phyloP scores from a whole-genome alignment of 2,329 filamentous ascomycete species.

The Pseudogymnoascus sp. region DNA sequence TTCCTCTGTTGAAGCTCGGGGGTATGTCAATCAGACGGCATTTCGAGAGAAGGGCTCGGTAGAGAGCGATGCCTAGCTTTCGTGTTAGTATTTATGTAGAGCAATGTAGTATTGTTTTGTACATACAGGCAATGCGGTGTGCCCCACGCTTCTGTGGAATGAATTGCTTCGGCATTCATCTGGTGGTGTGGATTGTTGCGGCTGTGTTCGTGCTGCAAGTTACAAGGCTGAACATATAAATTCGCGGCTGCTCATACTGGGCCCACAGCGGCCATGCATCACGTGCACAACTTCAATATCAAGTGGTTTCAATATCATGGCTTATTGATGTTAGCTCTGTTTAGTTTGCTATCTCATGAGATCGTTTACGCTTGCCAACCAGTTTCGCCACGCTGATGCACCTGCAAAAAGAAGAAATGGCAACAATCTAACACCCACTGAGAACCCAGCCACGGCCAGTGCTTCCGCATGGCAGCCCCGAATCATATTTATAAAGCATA shows the following conservation, averaged over 20 bases:
- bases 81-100: background rate
- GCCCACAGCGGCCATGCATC: background rate
- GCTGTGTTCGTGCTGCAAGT: background rate
- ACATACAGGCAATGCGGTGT: conserved; percentile 44
- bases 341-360: conserved; percentile 8
- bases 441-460: conserved; percentile 1
- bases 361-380: conserved; percentile 12
- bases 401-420: conserved; percentile 16
- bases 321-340: conserved; percentile 6
- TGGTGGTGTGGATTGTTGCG: conserved; percentile 8
- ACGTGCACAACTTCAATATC: conserved; percentile 5
- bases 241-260: background rate
- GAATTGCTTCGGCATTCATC: conserved; percentile 37
- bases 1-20: conserved; percentile 30
- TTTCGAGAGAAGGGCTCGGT: conserved; percentile 58
- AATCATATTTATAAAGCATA: conserved; percentile 30
- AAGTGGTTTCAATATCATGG: background rate
- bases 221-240: conserved; percentile 2
- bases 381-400: conserved; percentile 30
- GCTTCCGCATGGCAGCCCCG: background rate
- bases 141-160: conserved; percentile 37
- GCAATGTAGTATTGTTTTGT: background rate
- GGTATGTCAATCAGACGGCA: conserved; percentile 46
- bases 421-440: conserved; percentile 11
- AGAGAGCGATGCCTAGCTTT: conserved; percentile 57